Base-by-base conservation (phyloP, 495 filamentous ascomycete species). In the Glonium stellatum region DNA sequence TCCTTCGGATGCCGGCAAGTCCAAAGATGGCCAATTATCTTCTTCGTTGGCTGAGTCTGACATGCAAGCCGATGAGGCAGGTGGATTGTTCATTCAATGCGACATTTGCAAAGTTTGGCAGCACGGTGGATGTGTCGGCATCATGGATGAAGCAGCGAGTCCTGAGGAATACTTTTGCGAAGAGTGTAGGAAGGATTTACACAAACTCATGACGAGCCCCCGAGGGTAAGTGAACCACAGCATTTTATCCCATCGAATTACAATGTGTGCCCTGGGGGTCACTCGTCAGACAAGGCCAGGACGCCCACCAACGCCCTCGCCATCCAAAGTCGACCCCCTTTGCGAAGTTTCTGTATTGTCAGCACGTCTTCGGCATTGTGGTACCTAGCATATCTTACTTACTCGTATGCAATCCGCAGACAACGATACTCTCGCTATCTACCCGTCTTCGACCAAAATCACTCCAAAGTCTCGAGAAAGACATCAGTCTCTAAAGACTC, bases 101-200 rank as follows among this genome's bases (percentile, higher is more conserved):
- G 93, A 99, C 73, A 78, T 83, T 51, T 99, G 93, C 76, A 95
- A 96, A 71, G 93, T 97, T 56, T 99, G 93, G 93, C 93, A 99
- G 69, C 93, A 99, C 68, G 95, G 93, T 69, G 91, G 90, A 58
- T 99, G 93, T 74, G 95, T 99, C 53, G 93, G 93, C 39, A 96
- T 99, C 64, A 91, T 90, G 80, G 90, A 95, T 62, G 90, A 92
- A 71, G 85, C 87, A 55, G 84, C 85, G 71, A 92, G 87, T 69
- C 95, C 92, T 35, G 92, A 97, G 48, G 89, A 97, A 75, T 99
- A 99, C 78, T 97, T 90, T 70, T 99, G 93, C 73, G 93, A 99
- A 76, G 80, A 87, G 73, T 99, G 93, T 72, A 85, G 87, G 63
- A 87, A 88, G 71, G 92, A 96, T 68, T 79, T 96, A 54, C 93